phyloP scores from a whole-genome alignment of 164 flowering plant genomes.

The Magnolia kwangsiensis region DNA sequence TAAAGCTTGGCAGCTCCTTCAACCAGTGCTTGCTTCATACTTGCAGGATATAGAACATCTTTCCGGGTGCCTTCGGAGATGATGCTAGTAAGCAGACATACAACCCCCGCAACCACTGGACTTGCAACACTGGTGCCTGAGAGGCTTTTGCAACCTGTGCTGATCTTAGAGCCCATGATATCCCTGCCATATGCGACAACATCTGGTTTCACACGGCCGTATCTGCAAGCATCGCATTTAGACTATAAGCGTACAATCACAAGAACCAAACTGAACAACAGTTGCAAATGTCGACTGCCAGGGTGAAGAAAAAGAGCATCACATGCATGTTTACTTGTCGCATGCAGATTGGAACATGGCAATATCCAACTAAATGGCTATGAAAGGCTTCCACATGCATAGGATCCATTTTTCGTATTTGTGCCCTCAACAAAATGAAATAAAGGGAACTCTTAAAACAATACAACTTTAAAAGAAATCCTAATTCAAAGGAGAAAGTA shows the following conservation, averaged over 20 bases:
- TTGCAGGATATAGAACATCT: constrained; percentile 78
- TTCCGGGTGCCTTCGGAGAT: constrained; percentile 65
- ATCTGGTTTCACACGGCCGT: constrained; percentile 97
- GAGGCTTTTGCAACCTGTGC: constrained; percentile 95
- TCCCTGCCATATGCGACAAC: constrained; percentile 97
- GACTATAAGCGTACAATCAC: background rate
- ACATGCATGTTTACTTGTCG: background rate
- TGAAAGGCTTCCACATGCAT: background rate
- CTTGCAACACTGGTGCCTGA: constrained; percentile 99
- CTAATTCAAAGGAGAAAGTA: too few relatives aligned
- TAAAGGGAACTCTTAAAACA: too few relatives aligned
- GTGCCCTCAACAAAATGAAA: too few relatives aligned
- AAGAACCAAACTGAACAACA: background rate
- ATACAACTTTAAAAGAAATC: too few relatives aligned
- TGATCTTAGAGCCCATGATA: constrained; percentile 95
- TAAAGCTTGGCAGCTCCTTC: constrained; percentile 98
- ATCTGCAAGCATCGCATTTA: constrained; percentile 32
- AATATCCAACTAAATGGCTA: background rate
- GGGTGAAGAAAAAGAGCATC: background rate
- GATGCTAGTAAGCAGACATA: constrained; percentile 90
- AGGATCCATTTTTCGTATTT: too few relatives aligned
- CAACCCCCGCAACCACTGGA: constrained; percentile 98
- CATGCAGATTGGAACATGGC: background rate
- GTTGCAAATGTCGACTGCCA: too few relatives aligned
- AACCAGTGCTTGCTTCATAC: constrained; percentile 98